Percentiles rank a stretch among this genome's conserved stretches.
phyloP scores from a whole-genome alignment of 1,139 yeast species.

The Scheffersomyces titani region DNA sequence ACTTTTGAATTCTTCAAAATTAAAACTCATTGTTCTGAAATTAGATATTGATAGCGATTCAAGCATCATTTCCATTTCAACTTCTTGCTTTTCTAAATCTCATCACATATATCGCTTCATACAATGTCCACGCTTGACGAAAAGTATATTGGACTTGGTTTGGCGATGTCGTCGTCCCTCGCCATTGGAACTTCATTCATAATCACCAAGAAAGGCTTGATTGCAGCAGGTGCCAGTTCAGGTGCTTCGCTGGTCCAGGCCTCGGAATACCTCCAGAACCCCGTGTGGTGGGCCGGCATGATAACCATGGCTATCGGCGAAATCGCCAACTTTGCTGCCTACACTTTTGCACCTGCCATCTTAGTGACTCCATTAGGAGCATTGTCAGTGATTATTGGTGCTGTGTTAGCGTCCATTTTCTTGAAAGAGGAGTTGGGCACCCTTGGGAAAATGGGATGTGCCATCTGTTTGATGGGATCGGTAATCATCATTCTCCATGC shows the following conservation, averaged over 20 bases:
- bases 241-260: slow-evolving; percentile 69
- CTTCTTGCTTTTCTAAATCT: neutral
- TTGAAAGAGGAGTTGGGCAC: slow-evolving; percentile 85
- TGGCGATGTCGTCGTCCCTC: slow-evolving; percentile 84
- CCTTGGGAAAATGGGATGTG: slow-evolving; percentile 93
- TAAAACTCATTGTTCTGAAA: neutral
- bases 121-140: slow-evolving; percentile 54
- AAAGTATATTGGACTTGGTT: slow-evolving; percentile 84
- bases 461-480: slow-evolving; percentile 84
- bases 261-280: slow-evolving; percentile 74
- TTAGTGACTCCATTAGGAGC: slow-evolving; percentile 93
- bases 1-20: neutral
- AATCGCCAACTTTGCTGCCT: slow-evolving; percentile 90
- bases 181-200: slow-evolving; percentile 92
- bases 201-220: slow-evolving; percentile 83
- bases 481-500: slow-evolving; percentile 91
- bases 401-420: slow-evolving; percentile 83
- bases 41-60: neutral
- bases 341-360: slow-evolving; percentile 93
- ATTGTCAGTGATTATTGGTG: slow-evolving; percentile 84
- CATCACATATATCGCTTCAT: neutral
- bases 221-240: slow-evolving; percentile 60
- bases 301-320: slow-evolving; percentile 90
- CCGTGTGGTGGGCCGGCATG: slow-evolving; percentile 97
- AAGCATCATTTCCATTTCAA: neutral